Percentiles rank a stretch among this genome's conserved stretches.
Evolutionary conservation across 2,329 filamentous ascomycete species (phyloP).

Genomic region (Sporothrix brunneoviolacea): DNA sequence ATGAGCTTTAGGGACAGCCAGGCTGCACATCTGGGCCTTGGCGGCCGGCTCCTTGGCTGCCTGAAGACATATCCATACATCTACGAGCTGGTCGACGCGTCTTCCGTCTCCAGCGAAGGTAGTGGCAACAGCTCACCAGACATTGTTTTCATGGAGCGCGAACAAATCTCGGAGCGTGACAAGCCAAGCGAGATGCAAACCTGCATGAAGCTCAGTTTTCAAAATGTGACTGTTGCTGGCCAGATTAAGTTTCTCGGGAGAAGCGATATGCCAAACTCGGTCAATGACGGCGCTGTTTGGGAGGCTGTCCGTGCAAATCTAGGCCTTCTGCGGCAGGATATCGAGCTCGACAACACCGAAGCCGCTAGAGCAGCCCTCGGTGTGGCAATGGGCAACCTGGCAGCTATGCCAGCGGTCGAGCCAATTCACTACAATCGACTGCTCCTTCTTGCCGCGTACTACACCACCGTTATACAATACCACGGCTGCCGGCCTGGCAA

Average conservation of each 20-base stretch:
- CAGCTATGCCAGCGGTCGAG: slow-evolving; percentile 9
- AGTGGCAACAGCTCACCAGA: not conserved
- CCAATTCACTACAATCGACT: slow-evolving; percentile 11
- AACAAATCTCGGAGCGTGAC: not conserved
- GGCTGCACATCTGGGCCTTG: slow-evolving; percentile 5
- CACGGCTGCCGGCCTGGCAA: not conserved
- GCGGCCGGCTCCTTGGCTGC: slow-evolving; percentile 10
- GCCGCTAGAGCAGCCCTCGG: slow-evolving; percentile 8
- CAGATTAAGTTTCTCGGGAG: slow-evolving; percentile 13
- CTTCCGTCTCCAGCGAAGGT: not conserved
- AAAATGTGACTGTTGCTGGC: slow-evolving; percentile 10
- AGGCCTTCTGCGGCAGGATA: not conserved
- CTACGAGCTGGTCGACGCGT: slow-evolving; percentile 11
- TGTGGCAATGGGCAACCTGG: slow-evolving; percentile 5
- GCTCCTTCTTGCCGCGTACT: slow-evolving; percentile 10
- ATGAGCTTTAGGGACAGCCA: slow-evolving; percentile 11
- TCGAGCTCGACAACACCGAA: slow-evolving; percentile 3
- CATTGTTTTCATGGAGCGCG: slow-evolving; percentile 4
- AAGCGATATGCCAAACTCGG: not conserved
- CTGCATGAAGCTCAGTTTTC: slow-evolving; percentile 12
- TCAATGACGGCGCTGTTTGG: not conserved
- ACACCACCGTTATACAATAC: slow-evolving; percentile 9
- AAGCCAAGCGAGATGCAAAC: slow-evolving; percentile 11
- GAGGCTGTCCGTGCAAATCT: slow-evolving; percentile 1
- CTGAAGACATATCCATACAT: slow-evolving; percentile 12